Conservation (phyloP, 2,329 filamentous ascomycete species). For the Ophiostoma perfectum region DNA sequence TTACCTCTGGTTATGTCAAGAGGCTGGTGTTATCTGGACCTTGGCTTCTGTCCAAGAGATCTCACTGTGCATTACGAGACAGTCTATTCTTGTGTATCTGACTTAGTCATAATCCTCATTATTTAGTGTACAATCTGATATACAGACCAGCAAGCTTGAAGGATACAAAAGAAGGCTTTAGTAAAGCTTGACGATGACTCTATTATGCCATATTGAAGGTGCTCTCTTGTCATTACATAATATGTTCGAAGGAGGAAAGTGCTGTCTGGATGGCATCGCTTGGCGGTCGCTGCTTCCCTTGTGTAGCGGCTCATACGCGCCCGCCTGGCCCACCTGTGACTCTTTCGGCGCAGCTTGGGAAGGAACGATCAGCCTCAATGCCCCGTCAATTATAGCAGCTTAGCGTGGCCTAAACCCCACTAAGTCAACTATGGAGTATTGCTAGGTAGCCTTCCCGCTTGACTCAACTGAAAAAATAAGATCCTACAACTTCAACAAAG, state of each 20-base stretch:
- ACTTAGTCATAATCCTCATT: too few relatives aligned
- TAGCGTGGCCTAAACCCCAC: background rate
- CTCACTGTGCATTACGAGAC: too few relatives aligned
- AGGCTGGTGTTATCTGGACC: too few relatives aligned
- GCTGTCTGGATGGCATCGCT: background rate
- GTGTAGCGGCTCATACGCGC: background rate
- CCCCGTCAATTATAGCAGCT: background rate
- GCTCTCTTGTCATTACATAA: background rate
- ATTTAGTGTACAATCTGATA: too few relatives aligned
- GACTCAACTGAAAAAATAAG: constrained; percentile 4
- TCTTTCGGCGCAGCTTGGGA: background rate
- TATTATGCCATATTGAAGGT: too few relatives aligned
- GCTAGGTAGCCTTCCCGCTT: background rate
- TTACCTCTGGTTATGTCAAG: too few relatives aligned
- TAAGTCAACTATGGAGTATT: background rate
- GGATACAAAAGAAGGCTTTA: too few relatives aligned
- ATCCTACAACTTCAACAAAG: background rate
- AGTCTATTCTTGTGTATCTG: too few relatives aligned
- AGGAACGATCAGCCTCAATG: background rate
- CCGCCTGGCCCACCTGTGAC: background rate
- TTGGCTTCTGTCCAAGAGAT: too few relatives aligned
- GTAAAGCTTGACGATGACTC: too few relatives aligned
- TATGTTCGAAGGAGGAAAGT: background rate
- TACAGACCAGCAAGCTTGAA: too few relatives aligned
- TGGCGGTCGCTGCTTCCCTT: background rate